Percentiles rank a stretch among this genome's conserved stretches.
Conservation (phyloP, 257 asterid species). For the Jacaranda copaia region DNA sequence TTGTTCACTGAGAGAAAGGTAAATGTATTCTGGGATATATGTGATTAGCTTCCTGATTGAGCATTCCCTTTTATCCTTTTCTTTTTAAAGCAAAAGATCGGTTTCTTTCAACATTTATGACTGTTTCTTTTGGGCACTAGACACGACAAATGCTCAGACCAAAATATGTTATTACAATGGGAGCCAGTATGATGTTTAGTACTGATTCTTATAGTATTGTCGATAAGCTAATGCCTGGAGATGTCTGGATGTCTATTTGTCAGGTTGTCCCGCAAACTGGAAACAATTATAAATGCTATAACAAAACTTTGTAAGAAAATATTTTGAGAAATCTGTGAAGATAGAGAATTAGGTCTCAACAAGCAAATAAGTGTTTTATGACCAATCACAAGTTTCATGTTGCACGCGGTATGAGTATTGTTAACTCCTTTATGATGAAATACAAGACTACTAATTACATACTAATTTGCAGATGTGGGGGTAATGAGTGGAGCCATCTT, state of each 20-base stretch:
- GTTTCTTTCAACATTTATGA: neutral
- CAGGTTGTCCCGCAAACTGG: neutral
- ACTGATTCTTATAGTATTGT: no score
- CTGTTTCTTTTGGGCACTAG: neutral
- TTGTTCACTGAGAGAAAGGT: neutral
- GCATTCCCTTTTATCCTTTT: neutral
- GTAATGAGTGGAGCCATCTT: slow-evolving; percentile 84
- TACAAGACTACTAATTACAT: neutral
- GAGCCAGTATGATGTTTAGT: no score
- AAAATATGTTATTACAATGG: no score
- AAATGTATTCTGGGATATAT: neutral
- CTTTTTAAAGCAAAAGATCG: neutral
- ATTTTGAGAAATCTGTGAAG: slow-evolving; percentile 1
- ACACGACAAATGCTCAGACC: no score
- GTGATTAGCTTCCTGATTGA: neutral
- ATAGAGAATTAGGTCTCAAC: neutral
- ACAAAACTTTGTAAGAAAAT: slow-evolving; percentile 25
- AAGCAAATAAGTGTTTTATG: no score
- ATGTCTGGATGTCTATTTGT: no score
- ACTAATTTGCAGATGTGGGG: slow-evolving; percentile 61
- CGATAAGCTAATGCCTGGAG: no score
- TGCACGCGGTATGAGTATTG: no score
- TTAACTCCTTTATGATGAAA: neutral
- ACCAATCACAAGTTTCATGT: no score
- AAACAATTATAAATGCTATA: slow-evolving; percentile 12